Evolutionary conservation across 345 rosid species (phyloP).

Genomic region (Rhodamnia argentea): DNA sequence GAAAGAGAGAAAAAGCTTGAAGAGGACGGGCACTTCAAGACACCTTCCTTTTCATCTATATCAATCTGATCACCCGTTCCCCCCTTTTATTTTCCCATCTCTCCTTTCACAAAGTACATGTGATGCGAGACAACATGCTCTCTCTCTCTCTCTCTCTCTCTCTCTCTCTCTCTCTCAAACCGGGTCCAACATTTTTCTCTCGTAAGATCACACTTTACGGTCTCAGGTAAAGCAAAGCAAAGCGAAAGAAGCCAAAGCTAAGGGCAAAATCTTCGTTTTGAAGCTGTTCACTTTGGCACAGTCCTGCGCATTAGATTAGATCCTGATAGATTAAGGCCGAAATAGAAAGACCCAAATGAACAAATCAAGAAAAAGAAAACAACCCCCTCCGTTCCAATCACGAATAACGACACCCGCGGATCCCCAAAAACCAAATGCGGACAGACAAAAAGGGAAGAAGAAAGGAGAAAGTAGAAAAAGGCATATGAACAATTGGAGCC

Average conservation of each 20-base stretch:
- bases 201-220: background rate
- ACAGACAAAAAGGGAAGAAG: background rate
- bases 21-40: conserved; percentile 10
- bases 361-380: conserved; percentile 8
- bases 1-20: background rate
- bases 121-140: background rate
- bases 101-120: background rate
- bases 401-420: conserved; percentile 9
- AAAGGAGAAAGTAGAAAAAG: background rate
- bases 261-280: background rate
- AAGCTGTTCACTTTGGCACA: background rate
- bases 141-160: background rate
- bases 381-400: background rate
- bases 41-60: background rate
- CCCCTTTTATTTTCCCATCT: background rate
- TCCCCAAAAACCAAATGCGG: background rate
- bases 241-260: background rate
- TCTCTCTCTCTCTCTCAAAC: background rate
- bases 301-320: background rate
- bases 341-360: background rate
- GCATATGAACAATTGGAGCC: background rate
- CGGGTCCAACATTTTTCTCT: background rate
- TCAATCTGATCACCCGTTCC: background rate
- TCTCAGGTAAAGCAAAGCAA: background rate
- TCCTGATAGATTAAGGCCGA: background rate